phyloP scores from a whole-genome alignment of 2,329 filamentous ascomycete genomes.

The Hymenoscyphus fructigenus region DNA sequence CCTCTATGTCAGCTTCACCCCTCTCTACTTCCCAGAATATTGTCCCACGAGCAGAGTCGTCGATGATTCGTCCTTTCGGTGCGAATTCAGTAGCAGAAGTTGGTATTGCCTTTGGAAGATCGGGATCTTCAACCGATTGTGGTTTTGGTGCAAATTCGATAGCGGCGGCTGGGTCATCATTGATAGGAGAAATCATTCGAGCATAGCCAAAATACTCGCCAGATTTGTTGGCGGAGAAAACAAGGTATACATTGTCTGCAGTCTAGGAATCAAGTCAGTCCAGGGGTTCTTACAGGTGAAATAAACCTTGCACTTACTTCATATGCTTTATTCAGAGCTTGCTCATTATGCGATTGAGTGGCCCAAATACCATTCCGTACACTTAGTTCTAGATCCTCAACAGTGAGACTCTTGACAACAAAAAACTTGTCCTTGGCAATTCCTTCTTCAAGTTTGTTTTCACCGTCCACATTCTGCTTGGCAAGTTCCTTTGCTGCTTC shows the following conservation, averaged over 20 bases:
- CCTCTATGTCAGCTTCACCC: slow-evolving; percentile 50
- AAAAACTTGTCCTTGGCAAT: slow-evolving; percentile 72
- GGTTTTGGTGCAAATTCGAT: slow-evolving; percentile 68
- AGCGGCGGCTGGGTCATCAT: slow-evolving; percentile 69
- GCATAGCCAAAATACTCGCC: slow-evolving; percentile 97
- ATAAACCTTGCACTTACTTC: slow-evolving; percentile 52
- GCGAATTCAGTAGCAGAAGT: slow-evolving; percentile 76
- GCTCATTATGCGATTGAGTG: slow-evolving; percentile 91
- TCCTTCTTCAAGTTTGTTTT: slow-evolving; percentile 10
- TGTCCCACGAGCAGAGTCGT: slow-evolving; percentile 88
- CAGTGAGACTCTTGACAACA: slow-evolving; percentile 86
- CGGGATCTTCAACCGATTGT: slow-evolving; percentile 57
- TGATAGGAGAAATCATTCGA: slow-evolving; percentile 82
- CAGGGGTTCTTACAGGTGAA: slow-evolving; percentile 8
- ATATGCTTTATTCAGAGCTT: slow-evolving; percentile 78
- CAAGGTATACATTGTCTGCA: slow-evolving; percentile 80
- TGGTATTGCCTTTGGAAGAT: slow-evolving; percentile 75
- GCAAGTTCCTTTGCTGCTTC: slow-evolving; percentile 12
- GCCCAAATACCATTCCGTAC: slow-evolving; percentile 89
- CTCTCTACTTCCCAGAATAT: slow-evolving; percentile 92
- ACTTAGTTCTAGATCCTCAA: slow-evolving; percentile 86
- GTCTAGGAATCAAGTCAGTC: slow-evolving; percentile 47
- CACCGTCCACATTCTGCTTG: slow-evolving; percentile 15
- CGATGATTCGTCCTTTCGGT: slow-evolving; percentile 83
- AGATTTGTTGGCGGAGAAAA: slow-evolving; percentile 97